Evolutionary conservation across 2,329 filamentous ascomycete species (phyloP), one percentile per base, ranked within the genome.

Genomic region (Aulographum hederae): DNA sequence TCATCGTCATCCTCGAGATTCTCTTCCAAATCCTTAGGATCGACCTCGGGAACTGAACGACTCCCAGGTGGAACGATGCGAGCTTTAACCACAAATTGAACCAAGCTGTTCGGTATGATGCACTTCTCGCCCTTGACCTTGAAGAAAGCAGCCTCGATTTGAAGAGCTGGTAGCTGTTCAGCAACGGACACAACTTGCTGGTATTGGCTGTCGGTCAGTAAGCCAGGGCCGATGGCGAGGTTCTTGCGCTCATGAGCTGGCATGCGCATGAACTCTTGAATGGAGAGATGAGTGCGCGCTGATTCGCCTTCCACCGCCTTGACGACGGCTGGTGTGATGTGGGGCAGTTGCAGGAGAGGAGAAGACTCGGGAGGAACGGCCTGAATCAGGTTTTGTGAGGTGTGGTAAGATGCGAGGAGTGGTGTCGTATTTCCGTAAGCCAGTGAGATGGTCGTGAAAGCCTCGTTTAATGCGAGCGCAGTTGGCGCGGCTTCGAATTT

Each of bases 51-150:
- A 5, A 93, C 63, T 32, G 78, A 64, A 16, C 69, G 67, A 40
- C 71, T 76, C 28, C 85, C 86, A 3, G 89, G 85, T 4, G 89
- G 89, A 30, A 95, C 74, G 48, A 95, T 78, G 34, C 89, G 82
- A 19, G 79, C 84, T 62, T 98, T 98, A 50, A 98, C 73, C 32
- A 98, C 82, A 18, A 98, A 75, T 38, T 85, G 86, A 15, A 95
- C 86, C 23, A 98, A 68, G 34, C 84, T 92, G 36, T 78, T 81
- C 5, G 89, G 85, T 19, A 86, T 92, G 47, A 98, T 81, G 52
- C 77, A 78, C 41, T 78, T 80, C 58, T 98, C 91, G 48, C 89
- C 89, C 32, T 82, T 76, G 28, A 98, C 91, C 64, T 98, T 98
- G 72, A 98, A 98, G 58, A 93, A 98, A 5, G 84, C 81, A 58